Conservation (phyloP, 179 eudicot genomes). For the Beta macrorhiza region DNA sequence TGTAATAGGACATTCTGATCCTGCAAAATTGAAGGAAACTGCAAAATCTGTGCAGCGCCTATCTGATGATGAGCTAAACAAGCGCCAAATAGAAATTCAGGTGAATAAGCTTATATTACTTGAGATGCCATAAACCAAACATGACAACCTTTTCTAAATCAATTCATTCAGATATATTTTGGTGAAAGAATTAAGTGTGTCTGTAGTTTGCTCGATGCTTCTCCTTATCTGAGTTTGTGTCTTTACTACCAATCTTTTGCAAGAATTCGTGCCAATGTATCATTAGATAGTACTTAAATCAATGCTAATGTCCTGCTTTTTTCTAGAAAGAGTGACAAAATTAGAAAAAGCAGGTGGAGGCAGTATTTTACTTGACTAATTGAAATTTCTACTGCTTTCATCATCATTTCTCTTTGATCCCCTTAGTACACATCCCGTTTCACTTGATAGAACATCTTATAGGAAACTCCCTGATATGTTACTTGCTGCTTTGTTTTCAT, state of each 20-base stretch:
- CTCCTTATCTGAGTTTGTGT: background rate
- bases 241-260: background rate
- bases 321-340: background rate
- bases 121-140: background rate
- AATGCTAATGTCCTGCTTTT: background rate
- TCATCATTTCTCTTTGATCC: background rate
- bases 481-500: background rate
- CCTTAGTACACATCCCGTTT: background rate
- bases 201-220: background rate
- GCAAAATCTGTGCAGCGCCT: slow-evolving; percentile 60
- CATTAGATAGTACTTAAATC: background rate
- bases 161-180: background rate
- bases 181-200: background rate
- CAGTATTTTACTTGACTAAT: background rate
- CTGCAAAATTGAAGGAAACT: slow-evolving; percentile 66
- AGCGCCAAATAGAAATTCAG: slow-evolving; percentile 76
- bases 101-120: slow-evolving; percentile 34
- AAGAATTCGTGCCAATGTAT: background rate
- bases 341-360: background rate
- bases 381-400: background rate
- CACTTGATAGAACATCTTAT: background rate
- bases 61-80: slow-evolving; percentile 64
- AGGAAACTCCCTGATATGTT: background rate
- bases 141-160: slow-evolving; percentile 2
- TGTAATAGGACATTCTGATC: slow-evolving; percentile 87